Evolutionary conservation across 129 eudicot genomes (phyloP).

Genomic region (Silybum marianum): DNA sequence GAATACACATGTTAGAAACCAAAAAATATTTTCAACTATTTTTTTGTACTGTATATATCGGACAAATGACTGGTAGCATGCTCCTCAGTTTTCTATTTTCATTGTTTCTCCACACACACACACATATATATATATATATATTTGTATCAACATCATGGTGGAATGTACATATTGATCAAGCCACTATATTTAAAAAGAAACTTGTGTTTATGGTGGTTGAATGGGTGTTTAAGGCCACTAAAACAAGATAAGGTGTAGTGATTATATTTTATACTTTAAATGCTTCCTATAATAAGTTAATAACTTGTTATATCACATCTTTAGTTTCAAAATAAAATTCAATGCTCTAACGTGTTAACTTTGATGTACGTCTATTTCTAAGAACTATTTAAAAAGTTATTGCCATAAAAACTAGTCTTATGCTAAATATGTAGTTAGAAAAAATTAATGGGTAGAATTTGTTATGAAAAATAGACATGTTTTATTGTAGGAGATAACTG

Average conservation of each 20-base stretch:
- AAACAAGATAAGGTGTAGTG: constrained; percentile 21
- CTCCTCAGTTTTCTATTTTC: too few species aligned
- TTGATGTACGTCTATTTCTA: background rate
- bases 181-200: constrained; percentile 25
- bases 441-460: background rate
- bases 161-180: constrained; percentile 29
- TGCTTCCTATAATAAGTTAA: constrained; percentile 28
- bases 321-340: background rate
- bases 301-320: background rate
- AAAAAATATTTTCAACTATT: too few species aligned
- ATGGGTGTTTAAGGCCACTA: constrained; percentile 25
- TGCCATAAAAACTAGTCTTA: background rate
- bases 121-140: background rate
- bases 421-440: background rate
- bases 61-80: too few species aligned
- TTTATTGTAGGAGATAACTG: background rate
- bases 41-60: too few species aligned
- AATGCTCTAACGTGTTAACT: background rate
- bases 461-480: background rate
- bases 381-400: background rate
- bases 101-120: too few species aligned
- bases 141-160: constrained; percentile 14
- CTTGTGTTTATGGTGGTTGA: constrained; percentile 19
- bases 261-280: constrained; percentile 9
- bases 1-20: too few species aligned